phyloP scores from a whole-genome alignment of 2,329 filamentous ascomycete species.

The Sphaerulina populicola region DNA sequence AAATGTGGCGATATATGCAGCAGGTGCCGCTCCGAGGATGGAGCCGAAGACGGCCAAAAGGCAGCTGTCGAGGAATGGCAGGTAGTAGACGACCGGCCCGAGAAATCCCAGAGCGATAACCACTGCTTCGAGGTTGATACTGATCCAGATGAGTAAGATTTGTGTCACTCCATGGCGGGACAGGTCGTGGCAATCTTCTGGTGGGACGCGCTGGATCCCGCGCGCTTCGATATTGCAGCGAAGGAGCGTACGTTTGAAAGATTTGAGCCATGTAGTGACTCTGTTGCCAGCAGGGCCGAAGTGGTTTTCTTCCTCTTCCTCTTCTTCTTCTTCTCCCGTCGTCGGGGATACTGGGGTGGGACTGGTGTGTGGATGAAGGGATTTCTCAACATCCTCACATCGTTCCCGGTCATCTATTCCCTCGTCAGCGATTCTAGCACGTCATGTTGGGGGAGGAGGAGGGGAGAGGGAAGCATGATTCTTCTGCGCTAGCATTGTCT shows the following conservation, averaged over 20 bases:
- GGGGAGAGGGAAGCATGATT: conserved; percentile 40
- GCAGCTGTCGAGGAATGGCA: conserved; percentile 51
- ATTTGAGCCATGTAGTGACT: conserved; percentile 5
- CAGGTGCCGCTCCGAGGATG: conserved; percentile 47
- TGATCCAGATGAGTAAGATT: conserved; percentile 53
- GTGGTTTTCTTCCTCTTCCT: too few relatives aligned
- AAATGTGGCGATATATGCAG: conserved; percentile 55
- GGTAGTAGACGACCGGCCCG: conserved; percentile 50
- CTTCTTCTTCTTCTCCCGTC: not conserved
- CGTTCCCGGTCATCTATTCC: conserved; percentile 4
- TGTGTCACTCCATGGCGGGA: conserved; percentile 48
- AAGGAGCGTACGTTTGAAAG: conserved; percentile 37
- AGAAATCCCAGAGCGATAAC: conserved; percentile 59
- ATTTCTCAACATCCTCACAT: conserved; percentile 10
- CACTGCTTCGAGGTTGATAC: conserved; percentile 55
- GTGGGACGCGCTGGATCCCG: conserved; percentile 52
- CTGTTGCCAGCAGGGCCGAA: not conserved
- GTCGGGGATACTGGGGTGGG: not conserved
- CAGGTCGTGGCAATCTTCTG: conserved; percentile 47
- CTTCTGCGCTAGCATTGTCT: conserved; percentile 45
- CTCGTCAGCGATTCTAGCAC: conserved; percentile 27
- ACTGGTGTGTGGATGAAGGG: not conserved
- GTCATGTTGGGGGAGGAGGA: not conserved
- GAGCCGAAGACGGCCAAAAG: conserved; percentile 52
- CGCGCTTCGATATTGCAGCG: conserved; percentile 52